Evolutionary conservation across 805 yeast genomes (phyloP).

Genomic region (Isabelozyma pseudorhagii): DNA sequence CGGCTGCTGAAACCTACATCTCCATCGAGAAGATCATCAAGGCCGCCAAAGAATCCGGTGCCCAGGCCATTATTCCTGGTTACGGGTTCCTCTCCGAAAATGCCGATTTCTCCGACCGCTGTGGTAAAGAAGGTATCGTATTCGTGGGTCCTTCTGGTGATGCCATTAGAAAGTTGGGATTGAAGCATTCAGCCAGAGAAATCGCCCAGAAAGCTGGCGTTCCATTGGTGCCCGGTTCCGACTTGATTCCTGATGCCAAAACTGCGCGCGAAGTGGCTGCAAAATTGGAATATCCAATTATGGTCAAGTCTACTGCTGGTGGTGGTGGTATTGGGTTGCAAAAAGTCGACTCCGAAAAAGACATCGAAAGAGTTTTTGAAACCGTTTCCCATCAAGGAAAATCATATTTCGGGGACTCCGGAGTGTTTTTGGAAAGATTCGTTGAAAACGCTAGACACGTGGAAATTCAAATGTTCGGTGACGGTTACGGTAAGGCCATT

Average conservation of each 20-base stretch:
- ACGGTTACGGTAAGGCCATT: conserved; percentile 88
- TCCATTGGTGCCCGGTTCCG: conserved; percentile 97
- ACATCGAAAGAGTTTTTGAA: conserved; percentile 79
- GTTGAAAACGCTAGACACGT: conserved; percentile 96
- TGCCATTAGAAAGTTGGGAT: conserved; percentile 85
- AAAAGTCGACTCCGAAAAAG: conserved; percentile 79
- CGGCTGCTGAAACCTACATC: conserved; percentile 90
- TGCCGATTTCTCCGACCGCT: conserved; percentile 91
- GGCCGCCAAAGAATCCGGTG: conserved; percentile 79
- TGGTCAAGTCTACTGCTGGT: conserved; percentile 98
- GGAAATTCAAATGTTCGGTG: conserved; percentile 95
- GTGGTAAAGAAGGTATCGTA: conserved; percentile 76
- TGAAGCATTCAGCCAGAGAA: conserved; percentile 95
- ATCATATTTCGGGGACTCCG: conserved; percentile 91
- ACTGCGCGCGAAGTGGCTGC: conserved; percentile 79
- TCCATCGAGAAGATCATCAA: conserved; percentile 78
- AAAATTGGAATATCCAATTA: conserved; percentile 78
- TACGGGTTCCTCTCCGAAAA: conserved; percentile 96
- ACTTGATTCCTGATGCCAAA: conserved; percentile 62
- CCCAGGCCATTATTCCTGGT: conserved; percentile 97
- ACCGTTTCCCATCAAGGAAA: conserved; percentile 93
- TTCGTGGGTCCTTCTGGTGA: conserved; percentile 98
- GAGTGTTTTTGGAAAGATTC: conserved; percentile 91
- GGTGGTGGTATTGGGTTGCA: conserved; percentile 99
- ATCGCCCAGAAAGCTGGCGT: conserved; percentile 90